phyloP scores from a whole-genome alignment of 2,329 filamentous ascomycete genomes.

The Gremmenia infestans region DNA sequence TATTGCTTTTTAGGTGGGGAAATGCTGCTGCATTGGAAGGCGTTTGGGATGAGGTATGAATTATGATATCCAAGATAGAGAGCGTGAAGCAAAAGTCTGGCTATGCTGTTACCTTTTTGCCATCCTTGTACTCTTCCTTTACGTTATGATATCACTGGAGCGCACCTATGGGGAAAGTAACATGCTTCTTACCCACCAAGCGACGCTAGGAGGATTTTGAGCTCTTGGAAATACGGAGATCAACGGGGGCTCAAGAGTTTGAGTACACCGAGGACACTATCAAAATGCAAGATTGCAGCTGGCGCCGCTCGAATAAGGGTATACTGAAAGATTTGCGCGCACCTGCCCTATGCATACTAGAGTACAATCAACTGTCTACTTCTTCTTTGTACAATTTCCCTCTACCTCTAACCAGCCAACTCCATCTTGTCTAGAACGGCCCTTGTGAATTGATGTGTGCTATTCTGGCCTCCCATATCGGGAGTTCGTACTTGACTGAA shows the following conservation, averaged over 20 bases:
- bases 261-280: background rate
- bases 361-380: constrained; percentile 22
- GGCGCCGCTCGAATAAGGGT: too few relatives aligned
- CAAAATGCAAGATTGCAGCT: background rate
- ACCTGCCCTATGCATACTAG: constrained; percentile 25
- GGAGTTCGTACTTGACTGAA: constrained; percentile 77
- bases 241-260: too few relatives aligned
- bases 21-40: constrained; percentile 22
- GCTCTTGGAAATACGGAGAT: too few relatives aligned
- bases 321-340: constrained; percentile 2
- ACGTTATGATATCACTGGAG: too few relatives aligned
- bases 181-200: too few relatives aligned
- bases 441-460: constrained; percentile 91
- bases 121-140: too few relatives aligned
- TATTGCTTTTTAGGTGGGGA: constrained; percentile 58
- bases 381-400: constrained; percentile 24
- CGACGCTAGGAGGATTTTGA: too few relatives aligned
- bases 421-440: constrained; percentile 97
- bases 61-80: constrained; percentile 14
- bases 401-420: constrained; percentile 31
- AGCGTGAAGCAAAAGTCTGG: background rate
- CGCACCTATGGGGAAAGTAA: too few relatives aligned
- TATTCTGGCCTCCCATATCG: constrained; percentile 89
- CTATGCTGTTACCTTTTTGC: background rate
- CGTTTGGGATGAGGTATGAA: constrained; percentile 17